A percentile compares a stretch with the other conserved stretches of the same genome.
Conservation (phyloP, 1,139 yeast species). For the Spencermartinsiella ligniputridi region DNA sequence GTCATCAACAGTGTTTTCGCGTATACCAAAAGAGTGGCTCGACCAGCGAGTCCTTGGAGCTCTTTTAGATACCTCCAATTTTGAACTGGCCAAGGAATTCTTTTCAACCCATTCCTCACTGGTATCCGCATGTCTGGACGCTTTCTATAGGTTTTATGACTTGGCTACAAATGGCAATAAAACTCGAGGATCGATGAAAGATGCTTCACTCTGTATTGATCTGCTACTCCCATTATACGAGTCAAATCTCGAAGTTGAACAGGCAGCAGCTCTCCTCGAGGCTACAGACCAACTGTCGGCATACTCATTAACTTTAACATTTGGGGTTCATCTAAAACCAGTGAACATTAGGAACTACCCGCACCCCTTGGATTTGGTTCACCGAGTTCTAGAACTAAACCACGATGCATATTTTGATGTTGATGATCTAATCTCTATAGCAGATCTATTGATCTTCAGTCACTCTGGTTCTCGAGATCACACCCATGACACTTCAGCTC, state of each 20-base stretch:
- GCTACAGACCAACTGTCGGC: constrained; percentile 29
- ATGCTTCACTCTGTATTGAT: constrained; percentile 26
- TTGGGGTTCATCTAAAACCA: constrained; percentile 30
- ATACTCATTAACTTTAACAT: constrained; percentile 28
- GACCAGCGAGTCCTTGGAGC: constrained; percentile 15
- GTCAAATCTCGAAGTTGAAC: constrained; percentile 9
- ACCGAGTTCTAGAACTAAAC: constrained; percentile 30
- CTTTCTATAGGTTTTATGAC: constrained; percentile 29
- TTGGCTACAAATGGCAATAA: constrained; percentile 31
- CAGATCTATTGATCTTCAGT: constrained; percentile 21
- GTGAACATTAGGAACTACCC: constrained; percentile 22
- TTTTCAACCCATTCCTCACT: constrained; percentile 9
- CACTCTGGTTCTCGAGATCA: constrained; percentile 13
- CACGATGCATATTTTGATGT: constrained; percentile 29
- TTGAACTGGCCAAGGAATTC: constrained; percentile 20
- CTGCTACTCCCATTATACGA: constrained; percentile 12
- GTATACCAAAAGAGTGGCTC: constrained; percentile 13
- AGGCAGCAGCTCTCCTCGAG: constrained; percentile 24
- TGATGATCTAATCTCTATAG: constrained; percentile 25
- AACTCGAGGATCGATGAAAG: constrained; percentile 29
- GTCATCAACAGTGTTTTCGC: background rate
- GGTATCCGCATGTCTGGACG: constrained; percentile 14
- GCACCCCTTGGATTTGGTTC: constrained; percentile 29
- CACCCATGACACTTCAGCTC: constrained; percentile 29
- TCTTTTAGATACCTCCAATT: constrained; percentile 17